Conservation (phyloP, 768 basidiomycete genomes). For the Naematelia aurantialba region DNA sequence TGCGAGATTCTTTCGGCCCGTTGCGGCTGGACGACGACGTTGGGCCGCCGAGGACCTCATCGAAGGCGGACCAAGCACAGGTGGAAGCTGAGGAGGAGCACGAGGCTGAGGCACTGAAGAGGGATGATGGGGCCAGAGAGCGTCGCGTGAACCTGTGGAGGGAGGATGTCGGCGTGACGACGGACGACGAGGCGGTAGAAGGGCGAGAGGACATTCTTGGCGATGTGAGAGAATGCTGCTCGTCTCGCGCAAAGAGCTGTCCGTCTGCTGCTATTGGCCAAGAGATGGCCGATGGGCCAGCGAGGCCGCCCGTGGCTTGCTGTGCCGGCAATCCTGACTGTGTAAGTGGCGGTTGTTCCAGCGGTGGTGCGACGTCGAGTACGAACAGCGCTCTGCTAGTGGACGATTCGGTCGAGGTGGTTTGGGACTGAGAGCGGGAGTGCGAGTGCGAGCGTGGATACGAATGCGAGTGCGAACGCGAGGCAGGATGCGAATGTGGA, state of each 20-base stretch:
- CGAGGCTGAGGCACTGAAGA: background rate
- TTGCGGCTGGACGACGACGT: background rate
- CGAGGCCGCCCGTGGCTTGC: background rate
- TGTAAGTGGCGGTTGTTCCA: conserved; percentile 4
- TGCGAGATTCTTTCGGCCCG: conserved; percentile 27
- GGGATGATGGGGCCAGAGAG: background rate
- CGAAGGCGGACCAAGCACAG: conserved; percentile 9
- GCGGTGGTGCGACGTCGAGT: conserved; percentile 10
- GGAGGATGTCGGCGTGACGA: conserved; percentile 6
- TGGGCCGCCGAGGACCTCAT: background rate
- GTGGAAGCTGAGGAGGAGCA: conserved; percentile 15
- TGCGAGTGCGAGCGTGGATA: background rate
- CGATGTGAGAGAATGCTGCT: background rate
- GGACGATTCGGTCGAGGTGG: conserved; percentile 4
- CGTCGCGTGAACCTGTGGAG: background rate
- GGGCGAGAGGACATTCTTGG: conserved; percentile 5
- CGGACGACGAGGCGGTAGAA: background rate
- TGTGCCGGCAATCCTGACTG: background rate
- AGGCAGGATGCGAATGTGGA: background rate
- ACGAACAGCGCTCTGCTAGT: too few species aligned
- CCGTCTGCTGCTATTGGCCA: background rate
- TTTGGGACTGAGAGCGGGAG: conserved; percentile 1
- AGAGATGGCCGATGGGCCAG: background rate
- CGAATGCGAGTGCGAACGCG: background rate
- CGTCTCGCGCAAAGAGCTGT: too few species aligned